These are phyloP conservation scores for Xylaria sp. DNA, from an alignment of 2,329 filamentous ascomycete species.

Conservation along the genomic window DNA sequence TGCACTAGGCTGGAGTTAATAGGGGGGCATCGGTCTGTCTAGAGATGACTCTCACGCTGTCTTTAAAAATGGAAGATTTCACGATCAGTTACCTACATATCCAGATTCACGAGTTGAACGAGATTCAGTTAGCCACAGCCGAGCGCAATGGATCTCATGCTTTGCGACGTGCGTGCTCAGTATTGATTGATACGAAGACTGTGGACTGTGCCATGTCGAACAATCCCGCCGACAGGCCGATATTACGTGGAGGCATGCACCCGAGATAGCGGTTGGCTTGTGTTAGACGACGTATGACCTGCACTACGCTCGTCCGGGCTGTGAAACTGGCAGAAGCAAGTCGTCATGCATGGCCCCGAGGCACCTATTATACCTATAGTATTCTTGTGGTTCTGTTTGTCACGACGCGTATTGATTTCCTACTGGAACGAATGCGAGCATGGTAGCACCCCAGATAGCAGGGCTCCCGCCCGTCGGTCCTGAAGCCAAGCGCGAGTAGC, in stretches of 20 bases:
- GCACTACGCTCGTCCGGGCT: constrained; percentile 3
- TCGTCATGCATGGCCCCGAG: constrained; percentile 12
- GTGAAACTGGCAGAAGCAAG: not conserved
- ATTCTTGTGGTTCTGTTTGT: not conserved
- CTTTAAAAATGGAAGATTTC: not conserved
- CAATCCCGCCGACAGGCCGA: constrained; percentile 2
- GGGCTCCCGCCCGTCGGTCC: not conserved
- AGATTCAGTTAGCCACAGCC: not conserved
- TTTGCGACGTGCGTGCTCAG: not conserved
- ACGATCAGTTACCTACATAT: not conserved
- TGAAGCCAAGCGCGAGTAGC: too few relatives aligned
- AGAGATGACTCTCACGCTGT: not conserved
- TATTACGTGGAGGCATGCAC: constrained; percentile 11
- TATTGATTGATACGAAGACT: not conserved
- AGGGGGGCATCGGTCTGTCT: constrained; percentile 1
- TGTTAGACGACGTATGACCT: constrained; percentile 6
- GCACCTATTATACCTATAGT: not conserved
- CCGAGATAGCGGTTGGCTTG: constrained; percentile 14
- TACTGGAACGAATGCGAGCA: not conserved
- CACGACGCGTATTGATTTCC: not conserved
- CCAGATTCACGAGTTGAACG: not conserved
- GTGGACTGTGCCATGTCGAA: constrained; percentile 1
- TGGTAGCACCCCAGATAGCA: not conserved
- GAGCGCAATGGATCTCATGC: not conserved
- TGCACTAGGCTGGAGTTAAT: constrained; percentile 16